Evolutionary conservation across 192 early-diverging fungal species (phyloP), one percentile per base, ranked within the genome.

Genomic region (Backusella morwellensis): DNA sequence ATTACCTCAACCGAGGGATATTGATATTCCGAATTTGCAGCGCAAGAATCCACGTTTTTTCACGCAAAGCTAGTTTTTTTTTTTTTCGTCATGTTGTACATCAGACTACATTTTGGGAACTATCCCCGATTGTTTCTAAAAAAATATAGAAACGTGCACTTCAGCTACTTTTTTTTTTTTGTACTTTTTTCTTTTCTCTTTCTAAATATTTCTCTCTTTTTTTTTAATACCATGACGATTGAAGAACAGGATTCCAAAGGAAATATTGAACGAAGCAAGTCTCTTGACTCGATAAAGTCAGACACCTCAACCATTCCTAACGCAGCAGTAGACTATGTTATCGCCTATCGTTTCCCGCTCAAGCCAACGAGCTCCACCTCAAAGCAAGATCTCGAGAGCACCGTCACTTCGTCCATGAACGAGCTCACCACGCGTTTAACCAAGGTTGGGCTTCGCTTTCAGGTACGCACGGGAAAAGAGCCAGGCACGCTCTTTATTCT

Each of bases 401-500:
- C 78, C 12, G 85, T 84, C 8, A 35, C 79, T 34, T 76, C 81
- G 3, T 89, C 89, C 1, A 89, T 92, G 78, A 73, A 85, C 35
- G 76, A 83, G 38, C 68, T 94, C 21, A 82, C 92, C 26, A 70
- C 35, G 23, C 88, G 89, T 29, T 84, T 95, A 72, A 52, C 80
- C 7, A 73, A 75, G 3, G 93, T 90, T 0, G 90, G 91, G 6
- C 89, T 96, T 23, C 78, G 82, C 26, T 87, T 89, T 40, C 88
- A 92, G 81, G 85, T 94, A 41, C 85, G 88, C 15, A 82, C 86
- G 66, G 85, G 91, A 73, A 75, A 81, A 74, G 76, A 78, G 44
- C 44, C 82, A 73, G 75, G 87, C 67, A 81, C 81, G n/a, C 70
- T 95, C 34, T 86, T 93, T 35, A 66, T 95, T 54, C 89, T 95